Evolutionary conservation across 2,329 filamentous ascomycete genomes (phyloP), one percentile per base, ranked within the genome.

Genomic region (Trichophyton schoenleinii): DNA sequence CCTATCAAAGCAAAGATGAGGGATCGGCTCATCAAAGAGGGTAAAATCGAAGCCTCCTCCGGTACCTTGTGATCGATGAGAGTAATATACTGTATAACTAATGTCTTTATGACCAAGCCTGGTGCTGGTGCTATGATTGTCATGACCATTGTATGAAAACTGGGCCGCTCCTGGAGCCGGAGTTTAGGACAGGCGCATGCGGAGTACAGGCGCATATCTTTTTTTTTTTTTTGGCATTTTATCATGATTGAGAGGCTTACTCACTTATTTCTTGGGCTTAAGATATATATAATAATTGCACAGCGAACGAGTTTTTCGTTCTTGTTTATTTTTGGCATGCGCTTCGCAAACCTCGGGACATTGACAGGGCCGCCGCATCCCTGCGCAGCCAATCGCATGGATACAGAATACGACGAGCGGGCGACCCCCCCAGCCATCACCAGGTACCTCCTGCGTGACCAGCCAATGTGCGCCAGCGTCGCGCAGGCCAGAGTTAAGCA

Each of bases 381-480:
- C 52, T 55, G 52, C 13, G 11, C 52, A 55, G 11, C 52, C 52
- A 55, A 55, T 55, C 52, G 52, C 52, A 55, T 18, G 28, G 28
- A 55, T 55, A 34, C n/a, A 55, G 15, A 36, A 55, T 25, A 55
- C 52, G 52, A 55, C 28, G 13, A 13, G 13, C 20, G 52, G 31
- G 7, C 52, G 15, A 55, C 28, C 28, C 4, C 15, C 52, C n/a
- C 28, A n/a, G 22, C 8, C 25, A 36, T 55, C 52, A 55, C 52
- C 52, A 55, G 52, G 52, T 6, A 55, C 52, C 52, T 44, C 34
- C n/a, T 36, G 52, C 25, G 52, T 55, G 52, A 36, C 52, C 52
- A 20, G 31, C 52, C 52, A 55, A 55, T 55, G 31, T 36, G 52
- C 13, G 6, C 28, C 25, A 34, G 11, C 52, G 15, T 25, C 13